Base-by-base conservation (phyloP, 1,284 basidiomycete species). In the Xerocomus cyaneibrunnescens region DNA sequence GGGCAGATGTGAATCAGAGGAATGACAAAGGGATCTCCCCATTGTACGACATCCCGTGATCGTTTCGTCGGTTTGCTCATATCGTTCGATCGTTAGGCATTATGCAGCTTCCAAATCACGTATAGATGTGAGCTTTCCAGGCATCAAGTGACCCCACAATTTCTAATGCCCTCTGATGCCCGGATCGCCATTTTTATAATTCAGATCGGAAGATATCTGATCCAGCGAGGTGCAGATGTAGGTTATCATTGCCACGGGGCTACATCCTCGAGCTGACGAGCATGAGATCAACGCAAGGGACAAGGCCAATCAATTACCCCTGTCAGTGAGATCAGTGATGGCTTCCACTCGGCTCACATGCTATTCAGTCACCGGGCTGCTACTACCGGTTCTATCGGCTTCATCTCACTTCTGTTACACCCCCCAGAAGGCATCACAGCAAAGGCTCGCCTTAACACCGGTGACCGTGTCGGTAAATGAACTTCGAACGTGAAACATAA, bases 41-140 rank as follows among this genome's bases (percentile, higher is more conserved):
- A 42, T 70, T 97, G 92, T 94, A 68, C 71, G 89, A 74, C 28
- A 46, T 47, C 28, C 21, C 22, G n/a, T 50, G 28, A 27, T 21
- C 21, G 16, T 23, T 12, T 23, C 53, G 28, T 57, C 51, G 28
- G 30, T 54, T 22, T 49, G 13, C 42, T 61, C 19, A 62, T 34
- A 30, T 27, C 6, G 8, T 41, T 39, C 17, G 8, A 45, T 53
- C 48, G 39, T 51, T 58, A 94, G 93, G 65, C 93, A 97, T 72
- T 97, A 97, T 62, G 94, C 94, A 27, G 94, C 94, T 36, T 97
- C 94, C 17, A 97, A 95, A 71, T 89, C 92, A 39, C 86, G 87
- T 45, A 82, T 94, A 50, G 85, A 92, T 65, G 93, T 93, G 67
- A 57, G 35, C 28, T 17, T 46, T 17, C 5, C 25, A 16, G 3